Evolutionary conservation across 805 yeast genomes (phyloP).

Genomic region (Wickerhamomyces queroliae): DNA sequence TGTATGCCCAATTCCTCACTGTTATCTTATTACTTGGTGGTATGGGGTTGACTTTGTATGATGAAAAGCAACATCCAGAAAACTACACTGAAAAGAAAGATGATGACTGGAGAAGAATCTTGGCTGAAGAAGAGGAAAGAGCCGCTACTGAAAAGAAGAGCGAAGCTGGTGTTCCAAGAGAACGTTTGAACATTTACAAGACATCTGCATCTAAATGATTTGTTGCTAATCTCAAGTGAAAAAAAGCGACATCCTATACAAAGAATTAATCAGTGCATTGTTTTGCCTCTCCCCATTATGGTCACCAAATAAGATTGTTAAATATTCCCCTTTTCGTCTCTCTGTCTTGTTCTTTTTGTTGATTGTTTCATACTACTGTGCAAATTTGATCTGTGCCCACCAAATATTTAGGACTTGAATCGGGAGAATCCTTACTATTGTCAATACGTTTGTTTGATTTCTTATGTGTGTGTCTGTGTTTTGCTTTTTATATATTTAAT

Average conservation of each 20-base stretch:
- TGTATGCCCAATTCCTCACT: slow-evolving; percentile 83
- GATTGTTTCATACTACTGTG: no score
- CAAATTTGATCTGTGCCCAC: no score
- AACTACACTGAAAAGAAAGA: slow-evolving; percentile 27
- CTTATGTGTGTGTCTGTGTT: background rate
- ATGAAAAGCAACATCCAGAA: slow-evolving; percentile 46
- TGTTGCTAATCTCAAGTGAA: background rate
- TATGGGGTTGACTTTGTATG: slow-evolving; percentile 59
- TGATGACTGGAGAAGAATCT: slow-evolving; percentile 42
- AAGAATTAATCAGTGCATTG: no score
- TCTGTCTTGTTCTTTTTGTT: no score
- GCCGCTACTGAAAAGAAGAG: slow-evolving; percentile 11
- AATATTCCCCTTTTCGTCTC: no score
- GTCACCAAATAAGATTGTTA: no score
- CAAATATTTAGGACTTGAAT: no score
- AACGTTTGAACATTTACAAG: slow-evolving; percentile 31
- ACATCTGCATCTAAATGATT: background rate
- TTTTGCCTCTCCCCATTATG: background rate
- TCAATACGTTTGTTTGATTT: no score
- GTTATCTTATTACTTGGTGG: slow-evolving; percentile 67
- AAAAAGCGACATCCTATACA: background rate
- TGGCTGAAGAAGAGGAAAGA: slow-evolving; percentile 37
- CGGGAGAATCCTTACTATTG: no score
- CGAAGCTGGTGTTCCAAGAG: slow-evolving; percentile 19
- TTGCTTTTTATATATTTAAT: background rate